A percentile compares a stretch with the other conserved stretches of the same genome.
Conservation (phyloP, 169 alveolate genomes). For the Plasmodium gallinaceum region DNA sequence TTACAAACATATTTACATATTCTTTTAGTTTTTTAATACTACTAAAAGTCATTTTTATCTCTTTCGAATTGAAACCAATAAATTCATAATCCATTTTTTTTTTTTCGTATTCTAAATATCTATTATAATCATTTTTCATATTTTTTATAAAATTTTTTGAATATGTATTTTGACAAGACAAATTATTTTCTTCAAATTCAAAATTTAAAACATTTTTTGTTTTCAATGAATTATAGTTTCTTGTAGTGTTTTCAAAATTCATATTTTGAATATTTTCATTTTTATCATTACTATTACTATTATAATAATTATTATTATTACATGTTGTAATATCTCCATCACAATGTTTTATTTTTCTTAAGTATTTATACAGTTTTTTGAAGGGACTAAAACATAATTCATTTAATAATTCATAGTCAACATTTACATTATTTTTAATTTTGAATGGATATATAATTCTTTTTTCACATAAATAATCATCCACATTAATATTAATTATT, state of each 20-base stretch:
- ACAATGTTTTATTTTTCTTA: slow-evolving; percentile 28
- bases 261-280: neutral
- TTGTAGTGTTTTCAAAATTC: too few relatives aligned
- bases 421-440: slow-evolving; percentile 27
- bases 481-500: slow-evolving; percentile 53
- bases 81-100: slow-evolving; percentile 74
- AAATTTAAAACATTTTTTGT: slow-evolving; percentile 19
- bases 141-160: slow-evolving; percentile 54
- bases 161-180: slow-evolving; percentile 58
- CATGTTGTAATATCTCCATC: neutral
- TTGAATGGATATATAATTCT: slow-evolving; percentile 46
- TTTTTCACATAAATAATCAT: slow-evolving; percentile 74
- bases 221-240: neutral
- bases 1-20: slow-evolving; percentile 74
- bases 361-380: slow-evolving; percentile 61
- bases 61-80: slow-evolving; percentile 65
- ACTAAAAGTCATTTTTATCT: slow-evolving; percentile 63
- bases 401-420: slow-evolving; percentile 29
- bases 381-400: slow-evolving; percentile 76
- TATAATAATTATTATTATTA: neutral
- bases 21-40: slow-evolving; percentile 68
- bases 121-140: slow-evolving; percentile 65
- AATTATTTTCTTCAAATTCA: slow-evolving; percentile 45
- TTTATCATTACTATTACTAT: neutral
- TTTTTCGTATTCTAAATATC: slow-evolving; percentile 43